Conservation (phyloP, 495 filamentous ascomycete genomes). For the Podospora conica region DNA sequence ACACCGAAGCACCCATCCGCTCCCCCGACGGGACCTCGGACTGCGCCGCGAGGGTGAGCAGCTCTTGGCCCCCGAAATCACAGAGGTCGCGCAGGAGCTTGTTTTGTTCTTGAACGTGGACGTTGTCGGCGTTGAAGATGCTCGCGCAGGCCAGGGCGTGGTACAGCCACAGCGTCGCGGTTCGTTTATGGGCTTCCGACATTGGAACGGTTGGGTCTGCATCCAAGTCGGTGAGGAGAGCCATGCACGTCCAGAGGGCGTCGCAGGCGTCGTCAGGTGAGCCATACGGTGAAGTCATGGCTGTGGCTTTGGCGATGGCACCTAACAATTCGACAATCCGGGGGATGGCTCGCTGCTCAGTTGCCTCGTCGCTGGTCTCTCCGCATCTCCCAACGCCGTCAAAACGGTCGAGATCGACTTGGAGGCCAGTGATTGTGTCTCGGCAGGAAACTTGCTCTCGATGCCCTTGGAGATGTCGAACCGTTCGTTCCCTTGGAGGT, state of each 20-base stretch:
- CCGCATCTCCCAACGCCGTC: not conserved
- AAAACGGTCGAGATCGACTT: not conserved
- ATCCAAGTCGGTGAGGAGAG: not conserved
- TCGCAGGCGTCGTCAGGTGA: not conserved
- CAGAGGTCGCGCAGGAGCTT: not conserved
- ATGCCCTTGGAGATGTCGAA: not conserved
- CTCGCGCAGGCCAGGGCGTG: not conserved
- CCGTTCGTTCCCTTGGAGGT: not conserved
- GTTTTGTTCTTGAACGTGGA: not conserved
- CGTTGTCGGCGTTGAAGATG: not conserved
- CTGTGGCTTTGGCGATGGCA: not conserved
- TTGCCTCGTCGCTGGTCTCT: not conserved
- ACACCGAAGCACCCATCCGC: no score
- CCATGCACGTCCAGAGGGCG: not conserved
- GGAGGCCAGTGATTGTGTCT: not conserved
- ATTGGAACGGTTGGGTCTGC: not conserved
- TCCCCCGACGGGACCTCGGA: no score
- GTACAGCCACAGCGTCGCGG: not conserved
- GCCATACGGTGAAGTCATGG: not conserved
- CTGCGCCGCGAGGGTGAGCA: not conserved
- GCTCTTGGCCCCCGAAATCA: not conserved
- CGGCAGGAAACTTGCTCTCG: not conserved
- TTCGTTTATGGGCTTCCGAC: not conserved
- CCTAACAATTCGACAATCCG: not conserved
- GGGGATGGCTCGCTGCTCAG: not conserved